Conservation (phyloP, 2,329 filamentous ascomycete species). For the Emericellopsis atlantica region DNA sequence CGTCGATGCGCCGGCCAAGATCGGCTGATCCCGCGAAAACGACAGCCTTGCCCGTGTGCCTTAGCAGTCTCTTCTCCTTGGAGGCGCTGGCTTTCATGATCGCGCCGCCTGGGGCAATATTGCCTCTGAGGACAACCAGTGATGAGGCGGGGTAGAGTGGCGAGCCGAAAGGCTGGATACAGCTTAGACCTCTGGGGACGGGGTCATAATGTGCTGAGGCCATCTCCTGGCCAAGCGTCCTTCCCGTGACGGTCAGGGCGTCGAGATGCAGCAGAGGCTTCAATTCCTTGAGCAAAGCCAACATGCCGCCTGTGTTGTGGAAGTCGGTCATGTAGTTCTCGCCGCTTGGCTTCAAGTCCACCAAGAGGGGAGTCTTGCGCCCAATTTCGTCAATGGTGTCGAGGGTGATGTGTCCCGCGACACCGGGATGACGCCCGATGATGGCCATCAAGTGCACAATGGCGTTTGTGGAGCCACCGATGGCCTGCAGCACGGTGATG, state of each 20-base stretch:
- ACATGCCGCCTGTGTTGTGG: constrained; percentile 78
- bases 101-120: constrained; percentile 70
- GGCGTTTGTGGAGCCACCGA: constrained; percentile 77
- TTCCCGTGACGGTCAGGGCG: constrained; percentile 73
- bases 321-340: constrained; percentile 85
- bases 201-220: constrained; percentile 51
- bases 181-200: constrained; percentile 20
- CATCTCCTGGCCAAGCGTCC: constrained; percentile 70
- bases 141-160: constrained; percentile 66
- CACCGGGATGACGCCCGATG: constrained; percentile 56
- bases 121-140: constrained; percentile 71
- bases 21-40: constrained; percentile 68
- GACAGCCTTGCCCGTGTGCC: constrained; percentile 35
- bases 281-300: constrained; percentile 67
- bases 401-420: constrained; percentile 52
- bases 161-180: constrained; percentile 52
- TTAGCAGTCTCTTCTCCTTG: constrained; percentile 53
- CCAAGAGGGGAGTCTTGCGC: constrained; percentile 65
- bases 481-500: constrained; percentile 73
- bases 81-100: constrained; percentile 82
- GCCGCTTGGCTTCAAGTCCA: constrained; percentile 76
- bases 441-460: constrained; percentile 82
- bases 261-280: constrained; percentile 64
- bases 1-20: constrained; percentile 50
- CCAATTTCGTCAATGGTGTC: constrained; percentile 71